Conservation (phyloP, 1,284 basidiomycete genomes). For the Puccinia brachypodii region DNA sequence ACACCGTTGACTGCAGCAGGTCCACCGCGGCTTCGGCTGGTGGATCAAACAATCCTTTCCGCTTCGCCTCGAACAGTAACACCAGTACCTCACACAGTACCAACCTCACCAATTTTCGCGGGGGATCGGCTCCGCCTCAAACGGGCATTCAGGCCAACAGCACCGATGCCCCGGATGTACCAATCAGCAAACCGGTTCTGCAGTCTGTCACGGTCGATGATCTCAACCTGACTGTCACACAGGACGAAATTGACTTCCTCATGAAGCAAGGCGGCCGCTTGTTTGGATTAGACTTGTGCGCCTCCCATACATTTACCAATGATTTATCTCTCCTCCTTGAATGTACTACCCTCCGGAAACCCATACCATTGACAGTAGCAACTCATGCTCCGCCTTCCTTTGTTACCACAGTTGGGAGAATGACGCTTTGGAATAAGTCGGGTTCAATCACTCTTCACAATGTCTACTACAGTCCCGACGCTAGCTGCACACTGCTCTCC, state of each 20-base stretch:
- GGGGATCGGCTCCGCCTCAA: background rate
- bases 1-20: background rate
- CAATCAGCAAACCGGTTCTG: too few relatives aligned
- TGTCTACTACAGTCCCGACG: background rate
- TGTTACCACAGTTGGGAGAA: conserved; percentile 12
- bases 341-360: background rate
- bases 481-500: background rate
- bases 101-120: background rate
- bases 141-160: background rate
- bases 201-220: background rate
- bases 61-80: too few relatives aligned
- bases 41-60: background rate
- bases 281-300: conserved; percentile 13
- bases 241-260: background rate
- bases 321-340: background rate
- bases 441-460: background rate
- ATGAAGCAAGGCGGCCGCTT: background rate
- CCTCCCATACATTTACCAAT: conserved; percentile 3
- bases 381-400: background rate
- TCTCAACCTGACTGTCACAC: background rate
- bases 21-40: too few relatives aligned
- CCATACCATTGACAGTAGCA: background rate
- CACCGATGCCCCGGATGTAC: too few relatives aligned
- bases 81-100: too few relatives aligned
- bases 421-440: background rate